Base-by-base conservation (phyloP, 2,329 filamentous ascomycete species). In the Trichoderma polysporum region DNA sequence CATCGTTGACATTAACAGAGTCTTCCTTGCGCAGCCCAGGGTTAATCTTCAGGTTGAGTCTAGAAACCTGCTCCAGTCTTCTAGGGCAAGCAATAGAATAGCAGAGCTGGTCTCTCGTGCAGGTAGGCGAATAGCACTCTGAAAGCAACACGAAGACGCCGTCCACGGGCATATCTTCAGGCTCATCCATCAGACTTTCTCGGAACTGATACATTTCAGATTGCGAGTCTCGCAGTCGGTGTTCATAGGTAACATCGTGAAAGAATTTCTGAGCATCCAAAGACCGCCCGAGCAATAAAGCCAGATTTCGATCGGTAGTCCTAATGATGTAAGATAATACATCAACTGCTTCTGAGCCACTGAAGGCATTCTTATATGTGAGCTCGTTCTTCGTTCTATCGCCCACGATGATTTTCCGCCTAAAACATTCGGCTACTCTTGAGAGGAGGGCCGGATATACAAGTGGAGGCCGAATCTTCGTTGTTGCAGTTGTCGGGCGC, bases 231-330 rank as follows among this genome's bases (percentile, higher is more conserved):
- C 95, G 91, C 73, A 99, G 82, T 56, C 95, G 88, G 79, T 99
- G 95, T 73, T 97, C 94, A 79, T 99, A 99, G 0, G 94, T 97
- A 59, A 98, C 95, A 84, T 99, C 95, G 81, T 99, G 95, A 77
- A 99, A 99, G 81, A 97, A 97, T 77, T 98, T 98, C 76, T 99
- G 95, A 27, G 95, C 95, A 80, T 99, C 95, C 68, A 99, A 82
- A 49, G 95, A 93, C 76, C 95, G 88, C 69, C 95, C 95, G 17
- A 99, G 83, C 10, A 99, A 86, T 57, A 99, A 83, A 12, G 95
- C 95, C 68, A 99, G 83, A 76, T 99, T 99, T 68, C 95, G 88
- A 79, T 99, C 95, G 0, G 93, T 97, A 1, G 95, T 99, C 75
- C 96, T 91, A 78, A 99, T 98, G 71, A 99, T 98, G 76, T 96